Conservation (phyloP, 169 alveolate genomes). For the Babesia microti region DNA sequence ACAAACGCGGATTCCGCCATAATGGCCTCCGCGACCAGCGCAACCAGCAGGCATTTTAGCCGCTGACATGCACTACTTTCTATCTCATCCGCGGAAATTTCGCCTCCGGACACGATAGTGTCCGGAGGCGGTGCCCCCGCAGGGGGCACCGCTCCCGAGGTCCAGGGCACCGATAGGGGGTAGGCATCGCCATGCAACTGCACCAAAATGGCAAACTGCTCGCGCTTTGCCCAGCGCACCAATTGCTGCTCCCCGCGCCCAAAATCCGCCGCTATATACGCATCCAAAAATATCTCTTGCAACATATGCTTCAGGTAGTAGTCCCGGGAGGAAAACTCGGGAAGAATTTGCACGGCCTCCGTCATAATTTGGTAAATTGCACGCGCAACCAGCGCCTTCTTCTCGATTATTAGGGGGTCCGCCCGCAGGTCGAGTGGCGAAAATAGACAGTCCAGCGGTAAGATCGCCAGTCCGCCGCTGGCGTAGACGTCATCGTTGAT, state of each 20-base stretch:
- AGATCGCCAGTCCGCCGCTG: constrained; percentile 15
- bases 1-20: constrained; percentile 11
- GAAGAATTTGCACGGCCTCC: too few relatives aligned
- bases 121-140: too few relatives aligned
- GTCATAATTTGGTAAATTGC: too few relatives aligned
- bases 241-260: constrained; percentile 21
- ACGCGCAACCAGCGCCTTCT: constrained; percentile 11
- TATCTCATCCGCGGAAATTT: too few relatives aligned
- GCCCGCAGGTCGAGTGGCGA: constrained; percentile 32
- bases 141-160: too few relatives aligned
- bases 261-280: constrained; percentile 26
- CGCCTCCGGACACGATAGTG: too few relatives aligned
- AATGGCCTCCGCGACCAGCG: constrained; percentile 3
- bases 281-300: constrained; percentile 39
- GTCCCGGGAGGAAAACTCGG: constrained; percentile 24
- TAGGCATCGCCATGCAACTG: constrained; percentile 31
- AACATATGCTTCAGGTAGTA: constrained; percentile 35
- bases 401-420: constrained; percentile 26
- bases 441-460: constrained; percentile 28
- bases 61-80: constrained; percentile 1
- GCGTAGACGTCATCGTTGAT: constrained; percentile 25
- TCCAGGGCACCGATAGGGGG: constrained; percentile 30
- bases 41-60: neutral
- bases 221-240: constrained; percentile 34
- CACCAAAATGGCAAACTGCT: constrained; percentile 25